Evolutionary conservation across 1,139 yeast species (phyloP).

Genomic region (Nakaseomyces nivariensis): DNA sequence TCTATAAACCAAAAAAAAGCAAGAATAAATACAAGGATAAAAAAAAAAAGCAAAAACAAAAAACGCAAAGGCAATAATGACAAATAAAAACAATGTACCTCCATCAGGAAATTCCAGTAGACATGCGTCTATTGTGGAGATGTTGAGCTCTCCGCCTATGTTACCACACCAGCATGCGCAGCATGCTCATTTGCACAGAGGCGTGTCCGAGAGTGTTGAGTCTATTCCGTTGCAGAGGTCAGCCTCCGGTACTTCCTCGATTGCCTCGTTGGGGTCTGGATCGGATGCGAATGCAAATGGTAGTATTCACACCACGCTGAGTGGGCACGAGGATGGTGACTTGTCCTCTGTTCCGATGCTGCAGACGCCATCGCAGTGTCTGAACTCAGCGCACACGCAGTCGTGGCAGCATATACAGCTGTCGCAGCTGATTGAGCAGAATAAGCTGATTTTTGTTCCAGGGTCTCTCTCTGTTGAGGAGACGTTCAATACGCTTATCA

Average conservation of each 20-base stretch:
- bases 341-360: constrained; percentile 10
- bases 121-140: constrained; percentile 72
- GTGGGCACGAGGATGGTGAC: neutral
- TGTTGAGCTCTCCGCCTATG: constrained; percentile 79
- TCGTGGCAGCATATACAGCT: constrained; percentile 68
- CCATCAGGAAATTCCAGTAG: constrained; percentile 24
- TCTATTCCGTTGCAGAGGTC: constrained; percentile 1
- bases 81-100: neutral
- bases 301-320: neutral
- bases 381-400: constrained; percentile 24
- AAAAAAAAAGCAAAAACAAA: neutral
- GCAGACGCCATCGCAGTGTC: constrained; percentile 18
- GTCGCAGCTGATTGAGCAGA: constrained; percentile 66
- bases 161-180: constrained; percentile 13
- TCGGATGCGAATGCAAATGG: neutral
- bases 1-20: neutral
- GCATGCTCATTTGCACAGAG: constrained; percentile 3
- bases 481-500: constrained; percentile 70
- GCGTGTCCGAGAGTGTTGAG: constrained; percentile 3
- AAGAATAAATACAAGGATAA: neutral
- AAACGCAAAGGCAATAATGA: neutral
- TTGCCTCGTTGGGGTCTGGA: constrained; percentile 1
- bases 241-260: constrained; percentile 1
- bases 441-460: constrained; percentile 62
- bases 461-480: constrained; percentile 62